Evolutionary conservation across 805 yeast species (phyloP).

Genomic region (Candida ovalis): DNA sequence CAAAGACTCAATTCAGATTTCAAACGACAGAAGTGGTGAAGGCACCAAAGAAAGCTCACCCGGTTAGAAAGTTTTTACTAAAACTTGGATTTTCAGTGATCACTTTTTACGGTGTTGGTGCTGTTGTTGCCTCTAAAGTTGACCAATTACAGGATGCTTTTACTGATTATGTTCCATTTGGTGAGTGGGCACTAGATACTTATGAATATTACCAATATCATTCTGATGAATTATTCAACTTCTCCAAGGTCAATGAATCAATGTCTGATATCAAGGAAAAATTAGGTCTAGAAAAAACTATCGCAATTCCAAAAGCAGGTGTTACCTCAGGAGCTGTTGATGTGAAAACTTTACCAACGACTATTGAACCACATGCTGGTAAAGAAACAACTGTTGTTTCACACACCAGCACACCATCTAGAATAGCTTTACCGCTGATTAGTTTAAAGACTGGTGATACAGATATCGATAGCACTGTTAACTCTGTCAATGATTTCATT

Average conservation of each 20-base stretch:
- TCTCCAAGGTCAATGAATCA: slow-evolving; percentile 23
- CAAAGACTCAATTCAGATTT: slow-evolving; percentile 16
- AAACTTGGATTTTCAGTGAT: slow-evolving; percentile 25
- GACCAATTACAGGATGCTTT: slow-evolving; percentile 61
- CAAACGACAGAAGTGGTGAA: slow-evolving; percentile 18
- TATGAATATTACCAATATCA: slow-evolving; percentile 38
- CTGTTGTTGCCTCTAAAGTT: slow-evolving; percentile 50
- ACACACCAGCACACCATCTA: neutral
- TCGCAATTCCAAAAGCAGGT: slow-evolving; percentile 38
- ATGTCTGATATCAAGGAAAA: slow-evolving; percentile 35
- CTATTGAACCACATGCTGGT: slow-evolving; percentile 6
- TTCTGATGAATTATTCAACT: slow-evolving; percentile 17
- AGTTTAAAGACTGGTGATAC: slow-evolving; percentile 29
- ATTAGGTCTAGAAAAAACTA: slow-evolving; percentile 37
- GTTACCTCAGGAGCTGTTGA: slow-evolving; percentile 33
- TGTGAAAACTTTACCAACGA: slow-evolving; percentile 8
- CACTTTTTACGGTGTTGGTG: slow-evolving; percentile 52
- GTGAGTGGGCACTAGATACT: slow-evolving; percentile 48
- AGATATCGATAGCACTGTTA: slow-evolving; percentile 33
- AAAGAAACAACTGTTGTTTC: neutral
- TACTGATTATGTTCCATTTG: slow-evolving; percentile 62
- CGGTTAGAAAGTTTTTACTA: slow-evolving; percentile 25
- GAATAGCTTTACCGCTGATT: slow-evolving; percentile 29
- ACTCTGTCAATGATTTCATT: slow-evolving; percentile 34
- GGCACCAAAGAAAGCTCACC: slow-evolving; percentile 21